Base-by-base conservation (phyloP, 179 eudicot genomes). In the Beta macrorhiza region DNA sequence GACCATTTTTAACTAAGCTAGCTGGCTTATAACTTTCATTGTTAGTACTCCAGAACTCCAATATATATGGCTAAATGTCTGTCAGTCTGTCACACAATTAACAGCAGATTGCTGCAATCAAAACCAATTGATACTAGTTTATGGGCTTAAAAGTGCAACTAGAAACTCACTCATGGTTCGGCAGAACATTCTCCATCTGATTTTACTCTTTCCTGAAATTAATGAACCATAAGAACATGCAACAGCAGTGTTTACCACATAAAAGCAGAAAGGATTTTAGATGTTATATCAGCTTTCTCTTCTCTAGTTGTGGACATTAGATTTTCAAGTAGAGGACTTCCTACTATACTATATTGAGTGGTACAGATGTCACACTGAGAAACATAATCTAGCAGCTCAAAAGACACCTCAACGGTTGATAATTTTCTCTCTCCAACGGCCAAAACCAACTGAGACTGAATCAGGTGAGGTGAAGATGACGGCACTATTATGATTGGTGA, bases 201-300 rank as follows among this genome's bases (percentile, higher is more conserved):
- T 1, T 47, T 53, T 14, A 72, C 15, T 59, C 65, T 47, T 53
- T 14, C 72, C 15, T 59, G n/a, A n/a, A n/a, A n/a, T n/a, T n/a
- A n/a, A n/a, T n/a, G n/a, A n/a, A n/a, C 74, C 74, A 78, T 17
- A 25, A 78, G 67, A 67, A 78, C 75, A 65, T 81, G 84, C 69
- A 75, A 12, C 67, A 32, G 67, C n/a, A 74, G 58, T 78, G 78
- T 13, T 37, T n/a, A 47, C 22, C 58, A 52, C 77, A 75, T 69
- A 19, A 69, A 19, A 22, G 14, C 63, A 78, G 53, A 75, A 49
- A 81, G 68, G 61, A 62, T 56, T 45, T 55, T 57, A 82, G 83
- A 61, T 47, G 75, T 63, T 75, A 74, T 67, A 79, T 85, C 82
- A 82, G 78, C 73, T 68, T 68, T 42, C 84, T n/a, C 52, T 73